Evolutionary conservation across 1,139 yeast genomes (phyloP), one percentile per base, ranked within the genome.

Genomic region (Chernovozyma sophiae-reginae): DNA sequence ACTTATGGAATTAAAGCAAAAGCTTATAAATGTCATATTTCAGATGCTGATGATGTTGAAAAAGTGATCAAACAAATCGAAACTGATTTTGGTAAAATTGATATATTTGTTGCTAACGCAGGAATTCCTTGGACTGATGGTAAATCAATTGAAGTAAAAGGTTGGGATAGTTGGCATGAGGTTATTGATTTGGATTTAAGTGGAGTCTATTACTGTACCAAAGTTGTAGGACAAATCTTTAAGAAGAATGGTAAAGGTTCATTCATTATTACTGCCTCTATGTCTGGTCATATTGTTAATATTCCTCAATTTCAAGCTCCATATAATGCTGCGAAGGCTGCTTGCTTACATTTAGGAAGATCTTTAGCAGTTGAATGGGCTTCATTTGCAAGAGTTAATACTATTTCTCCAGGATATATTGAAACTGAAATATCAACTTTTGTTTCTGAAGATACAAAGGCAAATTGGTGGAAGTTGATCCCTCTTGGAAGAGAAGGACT

Each of bases 281-380:
- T 86, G 92, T 82, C 92, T 19, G 95, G 92, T 26, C 77, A 77
- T 46, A 82, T 86, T 51, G 90, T 84, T 45, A 86, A 86, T 60
- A 77, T 79, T 44, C 95, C 95, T 12, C 94, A 86, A 59, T 77
- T 82, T 39, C 95, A 86, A 62, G 80, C 86, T 34, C 89, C 90
- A 16, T 86, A 86, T 68, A 86, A 86, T 63, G 81, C 86, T 62
- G 80, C 92, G 48, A 86, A 86, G 65, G 94, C 95, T 17, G 95
- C 92, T 37, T 86, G 83, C 34, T 76, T 82, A 44, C 95, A 85
- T 59, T 70, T 87, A 56, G 79, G 83, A 42, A 81, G 75, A 60
- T 78, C 90, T 2, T 69, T 86, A 44, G 95, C 94, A 13, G 78
- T 81, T 35, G 96, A 86, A 60, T 86, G 95, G 95, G 86, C 95